Conservation (phyloP, 2,329 filamentous ascomycete species). For the Diplocarpon mali region DNA sequence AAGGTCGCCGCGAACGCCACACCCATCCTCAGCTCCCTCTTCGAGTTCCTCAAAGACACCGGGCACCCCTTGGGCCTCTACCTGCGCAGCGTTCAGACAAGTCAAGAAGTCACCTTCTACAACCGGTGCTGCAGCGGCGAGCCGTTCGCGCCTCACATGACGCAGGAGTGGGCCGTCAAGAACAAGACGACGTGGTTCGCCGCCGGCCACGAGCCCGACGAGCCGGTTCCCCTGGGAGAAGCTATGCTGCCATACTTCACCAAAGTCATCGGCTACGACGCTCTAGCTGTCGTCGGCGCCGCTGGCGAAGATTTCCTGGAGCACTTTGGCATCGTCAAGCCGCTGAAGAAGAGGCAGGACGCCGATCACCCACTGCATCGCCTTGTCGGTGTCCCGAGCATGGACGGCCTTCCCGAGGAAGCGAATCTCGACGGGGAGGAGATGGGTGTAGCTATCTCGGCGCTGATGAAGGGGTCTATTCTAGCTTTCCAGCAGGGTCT, state of each 20-base stretch:
- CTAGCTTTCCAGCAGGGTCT: slow-evolving; percentile 7
- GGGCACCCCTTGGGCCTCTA: slow-evolving; percentile 18
- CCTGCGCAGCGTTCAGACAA: slow-evolving; percentile 15
- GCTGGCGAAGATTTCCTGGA: slow-evolving; percentile 19
- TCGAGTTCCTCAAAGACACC: slow-evolving; percentile 12
- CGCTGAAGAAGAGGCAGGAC: slow-evolving; percentile 6
- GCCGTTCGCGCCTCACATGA: slow-evolving; percentile 16
- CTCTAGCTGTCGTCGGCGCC: slow-evolving; percentile 21
- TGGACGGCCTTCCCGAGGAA: slow-evolving; percentile 7
- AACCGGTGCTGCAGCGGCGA: slow-evolving; percentile 9
- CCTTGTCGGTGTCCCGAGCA: slow-evolving; percentile 7
- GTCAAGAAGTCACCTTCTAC: slow-evolving; percentile 21
- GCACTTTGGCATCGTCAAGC: slow-evolving; percentile 10
- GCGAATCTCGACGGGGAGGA: slow-evolving; percentile 8
- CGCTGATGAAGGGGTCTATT: slow-evolving; percentile 11
- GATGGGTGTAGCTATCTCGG: slow-evolving; percentile 11
- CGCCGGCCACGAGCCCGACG: slow-evolving; percentile 8
- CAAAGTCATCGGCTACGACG: slow-evolving; percentile 23
- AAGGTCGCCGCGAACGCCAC: slow-evolving; percentile 19
- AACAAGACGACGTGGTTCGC: slow-evolving; percentile 18
- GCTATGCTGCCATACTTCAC: slow-evolving; percentile 20
- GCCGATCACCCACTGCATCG: slow-evolving; percentile 6
- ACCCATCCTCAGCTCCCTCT: slow-evolving; percentile 12
- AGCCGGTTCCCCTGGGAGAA: slow-evolving; percentile 10
- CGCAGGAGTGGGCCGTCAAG: slow-evolving; percentile 19